Percentiles rank a stretch among this genome's conserved stretches.
phyloP scores from a whole-genome alignment of 768 basidiomycete species.

The Suillus bovinus region DNA sequence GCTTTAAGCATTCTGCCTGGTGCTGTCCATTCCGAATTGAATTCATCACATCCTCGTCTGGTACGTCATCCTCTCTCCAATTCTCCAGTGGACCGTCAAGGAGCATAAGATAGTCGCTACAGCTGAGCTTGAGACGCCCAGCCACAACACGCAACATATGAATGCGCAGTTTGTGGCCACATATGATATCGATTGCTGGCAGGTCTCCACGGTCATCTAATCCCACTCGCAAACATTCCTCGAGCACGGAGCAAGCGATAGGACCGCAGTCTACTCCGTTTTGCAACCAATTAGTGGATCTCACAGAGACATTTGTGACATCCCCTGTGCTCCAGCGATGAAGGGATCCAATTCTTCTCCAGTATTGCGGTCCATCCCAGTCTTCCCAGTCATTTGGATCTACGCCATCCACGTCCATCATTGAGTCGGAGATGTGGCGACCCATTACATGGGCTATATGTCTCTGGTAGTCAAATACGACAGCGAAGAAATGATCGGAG shows the following conservation, averaged over 20 bases:
- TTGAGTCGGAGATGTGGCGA: not conserved
- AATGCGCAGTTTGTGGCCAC: too few relatives aligned
- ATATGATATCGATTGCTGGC: rapidly evolving
- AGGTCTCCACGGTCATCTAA: not conserved
- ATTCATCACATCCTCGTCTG: not conserved
- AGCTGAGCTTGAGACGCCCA: too few relatives aligned
- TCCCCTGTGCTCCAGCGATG: not conserved
- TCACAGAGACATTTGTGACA: not conserved
- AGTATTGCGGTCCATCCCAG: not conserved
- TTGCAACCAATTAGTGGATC: not conserved
- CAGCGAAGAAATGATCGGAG: not conserved
- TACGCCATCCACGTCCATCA: not conserved
- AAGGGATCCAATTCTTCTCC: not conserved
- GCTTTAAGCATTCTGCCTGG: not conserved
- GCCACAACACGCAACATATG: not conserved
- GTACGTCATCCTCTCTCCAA: not conserved
- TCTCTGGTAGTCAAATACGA: not conserved
- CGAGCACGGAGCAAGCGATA: not conserved
- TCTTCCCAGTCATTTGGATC: not conserved
- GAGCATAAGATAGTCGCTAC: too few relatives aligned
- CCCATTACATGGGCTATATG: not conserved
- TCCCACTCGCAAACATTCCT: not conserved
- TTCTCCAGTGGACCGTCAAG: too few relatives aligned
- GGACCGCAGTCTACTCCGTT: too few relatives aligned
- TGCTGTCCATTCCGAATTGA: not conserved